Evolutionary conservation across 805 yeast species (phyloP).

Genomic region (Kodamaea leandrae): DNA sequence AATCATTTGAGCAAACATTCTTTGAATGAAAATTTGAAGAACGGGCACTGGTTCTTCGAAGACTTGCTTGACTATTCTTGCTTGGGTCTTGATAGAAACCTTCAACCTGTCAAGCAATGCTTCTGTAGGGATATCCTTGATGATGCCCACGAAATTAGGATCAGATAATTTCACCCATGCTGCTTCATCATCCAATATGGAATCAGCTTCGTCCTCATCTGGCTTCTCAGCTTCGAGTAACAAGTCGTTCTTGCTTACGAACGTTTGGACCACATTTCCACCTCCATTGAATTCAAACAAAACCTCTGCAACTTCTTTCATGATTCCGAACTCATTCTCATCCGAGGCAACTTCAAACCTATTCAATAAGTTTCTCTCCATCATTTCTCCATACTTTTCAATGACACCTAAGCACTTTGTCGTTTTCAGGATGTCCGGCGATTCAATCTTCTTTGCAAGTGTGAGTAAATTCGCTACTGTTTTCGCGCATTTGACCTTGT

Average conservation of each 20-base stretch:
- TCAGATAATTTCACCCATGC: constrained; percentile 62
- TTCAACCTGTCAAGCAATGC: constrained; percentile 51
- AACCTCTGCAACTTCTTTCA: constrained; percentile 74
- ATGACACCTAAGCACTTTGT: constrained; percentile 43
- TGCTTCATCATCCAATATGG: constrained; percentile 41
- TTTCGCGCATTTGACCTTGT: constrained; percentile 65
- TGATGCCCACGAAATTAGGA: constrained; percentile 49
- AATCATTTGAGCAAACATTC: constrained; percentile 73
- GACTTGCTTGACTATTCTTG: constrained; percentile 68
- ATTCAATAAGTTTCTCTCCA: constrained; percentile 70
- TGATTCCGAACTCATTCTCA: constrained; percentile 60
- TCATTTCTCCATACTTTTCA: constrained; percentile 67
- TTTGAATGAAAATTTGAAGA: constrained; percentile 64
- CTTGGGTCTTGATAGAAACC: constrained; percentile 65
- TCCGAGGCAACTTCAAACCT: constrained; percentile 74
- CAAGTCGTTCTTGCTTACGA: constrained; percentile 74
- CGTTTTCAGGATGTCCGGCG: constrained; percentile 49
- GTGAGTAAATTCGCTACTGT: constrained; percentile 62
- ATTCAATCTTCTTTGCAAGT: constrained; percentile 62
- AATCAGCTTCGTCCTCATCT: constrained; percentile 19
- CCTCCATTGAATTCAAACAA: constrained; percentile 84
- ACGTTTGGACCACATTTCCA: constrained; percentile 72
- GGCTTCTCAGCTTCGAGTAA: constrained; percentile 48
- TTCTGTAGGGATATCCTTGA: constrained; percentile 53
- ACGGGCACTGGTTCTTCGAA: constrained; percentile 72